Evolutionary conservation across 495 filamentous ascomycete species (phyloP).

Genomic region (Thermochaetoides thermophila): DNA sequence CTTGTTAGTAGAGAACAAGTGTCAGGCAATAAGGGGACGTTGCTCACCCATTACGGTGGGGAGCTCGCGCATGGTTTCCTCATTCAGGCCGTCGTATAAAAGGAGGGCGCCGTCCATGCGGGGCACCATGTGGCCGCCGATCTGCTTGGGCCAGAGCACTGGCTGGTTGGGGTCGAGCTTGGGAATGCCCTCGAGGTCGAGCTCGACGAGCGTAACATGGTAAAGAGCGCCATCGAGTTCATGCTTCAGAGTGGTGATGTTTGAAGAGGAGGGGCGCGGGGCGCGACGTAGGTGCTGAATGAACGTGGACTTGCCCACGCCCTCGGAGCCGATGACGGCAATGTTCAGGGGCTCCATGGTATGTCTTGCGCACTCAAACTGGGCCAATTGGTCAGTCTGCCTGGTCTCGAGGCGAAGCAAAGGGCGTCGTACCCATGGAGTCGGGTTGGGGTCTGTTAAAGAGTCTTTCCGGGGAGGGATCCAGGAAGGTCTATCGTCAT

Average conservation of each 20-base stretch:
- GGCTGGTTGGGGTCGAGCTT: constrained; percentile 50
- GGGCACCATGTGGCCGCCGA: constrained; percentile 50
- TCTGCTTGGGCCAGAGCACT: constrained; percentile 66
- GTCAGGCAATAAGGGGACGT: neutral
- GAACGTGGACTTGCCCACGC: constrained; percentile 83
- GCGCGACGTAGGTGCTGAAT: constrained; percentile 67
- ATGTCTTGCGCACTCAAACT: constrained; percentile 14
- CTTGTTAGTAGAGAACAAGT: constrained; percentile 8
- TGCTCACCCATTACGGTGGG: neutral
- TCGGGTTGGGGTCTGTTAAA: constrained; percentile 18
- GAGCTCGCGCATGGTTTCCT: constrained; percentile 38
- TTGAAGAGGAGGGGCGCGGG: constrained; percentile 37
- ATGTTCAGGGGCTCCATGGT: constrained; percentile 61
- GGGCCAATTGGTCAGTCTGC: no score
- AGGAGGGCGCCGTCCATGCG: constrained; percentile 70
- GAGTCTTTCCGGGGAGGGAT: constrained; percentile 28
- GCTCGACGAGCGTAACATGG: constrained; percentile 67
- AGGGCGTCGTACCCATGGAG: constrained; percentile 25
- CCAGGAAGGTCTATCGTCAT: constrained; percentile 24
- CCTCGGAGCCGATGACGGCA: constrained; percentile 64
- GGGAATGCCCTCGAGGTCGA: constrained; percentile 51
- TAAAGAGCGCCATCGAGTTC: constrained; percentile 63
- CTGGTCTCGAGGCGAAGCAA: no score
- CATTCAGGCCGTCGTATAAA: constrained; percentile 72
- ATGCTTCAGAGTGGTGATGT: constrained; percentile 50